Percentiles rank a stretch among this genome's conserved stretches.
phyloP scores from a whole-genome alignment of 2,329 filamentous ascomycete genomes.

The Lasiodiplodia sp. region DNA sequence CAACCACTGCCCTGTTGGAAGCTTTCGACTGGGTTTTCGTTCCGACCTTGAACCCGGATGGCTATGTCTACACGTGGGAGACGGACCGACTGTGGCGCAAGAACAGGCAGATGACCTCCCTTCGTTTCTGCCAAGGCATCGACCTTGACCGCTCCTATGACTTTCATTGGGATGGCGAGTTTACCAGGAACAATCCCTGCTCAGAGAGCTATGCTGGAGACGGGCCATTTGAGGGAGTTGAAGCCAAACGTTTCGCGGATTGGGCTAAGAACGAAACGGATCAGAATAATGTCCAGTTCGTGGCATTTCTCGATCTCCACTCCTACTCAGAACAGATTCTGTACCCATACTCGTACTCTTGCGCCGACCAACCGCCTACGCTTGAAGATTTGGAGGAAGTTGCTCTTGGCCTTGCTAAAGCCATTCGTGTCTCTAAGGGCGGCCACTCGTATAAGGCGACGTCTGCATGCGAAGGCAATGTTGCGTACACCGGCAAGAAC shows the following conservation, averaged over 20 bases:
- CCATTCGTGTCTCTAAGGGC: constrained; percentile 80
- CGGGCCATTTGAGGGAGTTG: constrained; percentile 80
- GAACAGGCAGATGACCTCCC: constrained; percentile 81
- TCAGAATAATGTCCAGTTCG: constrained; percentile 74
- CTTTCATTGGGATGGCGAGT: constrained; percentile 79
- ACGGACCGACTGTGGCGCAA: constrained; percentile 94
- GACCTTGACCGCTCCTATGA: constrained; percentile 89
- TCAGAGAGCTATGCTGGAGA: constrained; percentile 90
- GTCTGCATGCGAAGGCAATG: constrained; percentile 85
- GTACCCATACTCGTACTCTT: constrained; percentile 91
- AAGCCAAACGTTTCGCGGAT: constrained; percentile 75
- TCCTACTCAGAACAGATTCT: constrained; percentile 95
- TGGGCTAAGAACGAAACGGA: constrained; percentile 84
- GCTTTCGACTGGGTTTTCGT: constrained; percentile 89
- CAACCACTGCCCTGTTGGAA: constrained; percentile 78
- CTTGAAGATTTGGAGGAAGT: constrained; percentile 92
- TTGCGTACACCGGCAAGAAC: constrained; percentile 50
- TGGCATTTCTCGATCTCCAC: constrained; percentile 90
- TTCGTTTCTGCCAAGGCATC: constrained; percentile 84
- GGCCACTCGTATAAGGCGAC: constrained; percentile 70
- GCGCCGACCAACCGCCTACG: constrained; percentile 77
- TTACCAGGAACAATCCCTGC: constrained; percentile 76
- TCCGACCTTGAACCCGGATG: constrained; percentile 90
- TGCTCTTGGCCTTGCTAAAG: constrained; percentile 84
- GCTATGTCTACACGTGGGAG: constrained; percentile 93